phyloP scores from a whole-genome alignment of 225 moss, liverwort and hornwort species.

The Pseudisothecium myosuroides region DNA sequence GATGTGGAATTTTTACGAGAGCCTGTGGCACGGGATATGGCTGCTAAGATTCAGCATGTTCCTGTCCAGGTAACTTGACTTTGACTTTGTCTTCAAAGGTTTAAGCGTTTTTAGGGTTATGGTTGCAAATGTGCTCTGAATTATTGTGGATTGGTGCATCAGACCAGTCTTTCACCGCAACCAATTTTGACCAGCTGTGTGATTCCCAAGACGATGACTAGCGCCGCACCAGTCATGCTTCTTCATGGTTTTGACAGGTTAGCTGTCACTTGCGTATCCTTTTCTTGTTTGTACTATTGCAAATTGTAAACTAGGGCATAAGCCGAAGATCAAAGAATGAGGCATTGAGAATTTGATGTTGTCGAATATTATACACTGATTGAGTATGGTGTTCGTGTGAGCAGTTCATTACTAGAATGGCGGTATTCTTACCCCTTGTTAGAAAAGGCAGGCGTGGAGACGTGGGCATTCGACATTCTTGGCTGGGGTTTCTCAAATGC shows the following conservation, averaged over 20 bases:
- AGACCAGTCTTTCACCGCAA: conserved; percentile 69
- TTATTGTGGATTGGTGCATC: conserved; percentile 15
- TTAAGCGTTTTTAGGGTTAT: neutral
- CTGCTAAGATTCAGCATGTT: conserved; percentile 74
- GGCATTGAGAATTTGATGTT: neutral
- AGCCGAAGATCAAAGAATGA: neutral
- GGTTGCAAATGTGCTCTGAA: neutral
- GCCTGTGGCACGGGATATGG: conserved; percentile 65
- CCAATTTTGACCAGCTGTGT: conserved; percentile 88
- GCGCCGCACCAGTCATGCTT: conserved; percentile 39
- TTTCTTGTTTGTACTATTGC: neutral
- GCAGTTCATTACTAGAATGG: conserved; percentile 96
- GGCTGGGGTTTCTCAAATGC: conserved; percentile 91
- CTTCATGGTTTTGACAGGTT: conserved; percentile 98
- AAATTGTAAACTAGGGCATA: neutral
- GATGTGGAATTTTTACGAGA: conserved; percentile 62
- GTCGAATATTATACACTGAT: neutral
- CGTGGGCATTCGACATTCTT: conserved; percentile 85
- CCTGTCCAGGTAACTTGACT: conserved; percentile 59
- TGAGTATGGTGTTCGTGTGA: neutral
- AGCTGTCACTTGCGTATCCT: neutral
- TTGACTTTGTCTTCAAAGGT: neutral
- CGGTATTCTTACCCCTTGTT: conserved; percentile 71
- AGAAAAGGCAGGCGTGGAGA: conserved; percentile 67
- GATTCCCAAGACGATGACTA: conserved; percentile 39